Base-by-base conservation (phyloP, 306 rosid genomes). In the Dryas alaskensis region DNA sequence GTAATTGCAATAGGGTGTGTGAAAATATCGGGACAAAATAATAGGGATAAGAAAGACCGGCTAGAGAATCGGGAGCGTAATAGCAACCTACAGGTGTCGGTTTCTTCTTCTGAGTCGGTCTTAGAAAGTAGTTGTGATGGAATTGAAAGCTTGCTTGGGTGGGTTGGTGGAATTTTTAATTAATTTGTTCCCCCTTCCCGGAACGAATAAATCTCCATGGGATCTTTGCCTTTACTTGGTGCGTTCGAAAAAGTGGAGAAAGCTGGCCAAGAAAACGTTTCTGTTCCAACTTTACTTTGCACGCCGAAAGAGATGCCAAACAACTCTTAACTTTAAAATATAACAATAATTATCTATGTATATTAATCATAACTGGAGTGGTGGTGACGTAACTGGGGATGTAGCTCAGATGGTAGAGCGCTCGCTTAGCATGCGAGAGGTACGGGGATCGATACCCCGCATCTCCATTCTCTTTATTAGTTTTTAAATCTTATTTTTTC, bases 371-470 rank as follows among this genome's bases (percentile, higher is more conserved):
- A 31, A 31, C 0, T 1, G 37, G 37, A 31, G 37, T 2, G 3
- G 37, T 2, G 37, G 37, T 31, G 37, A 31, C 37, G 37, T 31
- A 31, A 27, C 0, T 0, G 87, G 93, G 97, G 96, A 87, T 87
- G 92, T 90, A 92, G 96, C 93, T 89, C 92, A 87, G 93, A 87
- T 93, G 92, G 97, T 93, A 90, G 96, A 89, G 97, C 87, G 92
- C 93, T 90, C 86, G 96, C 96, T 90, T 93, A 86, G 96, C 97
- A 90, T 90, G 97, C 90, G 88, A 90, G 90, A 93, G 93, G 93
- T 78, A 84, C 85, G 81, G 92, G 96, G 96, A 89, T 90, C 92
- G 90, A 89, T 92, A 82, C 96, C 92, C 97, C 83, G 89, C 97
- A 81, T 90, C 96, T 90, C 89, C 97, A 89, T 3, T 27, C 5